A percentile compares a stretch with the other conserved stretches of the same genome.
These are phyloP conservation scores for Ilex aquifolium DNA, from an alignment of 257 asterid genomes.

Conservation along the genomic window DNA sequence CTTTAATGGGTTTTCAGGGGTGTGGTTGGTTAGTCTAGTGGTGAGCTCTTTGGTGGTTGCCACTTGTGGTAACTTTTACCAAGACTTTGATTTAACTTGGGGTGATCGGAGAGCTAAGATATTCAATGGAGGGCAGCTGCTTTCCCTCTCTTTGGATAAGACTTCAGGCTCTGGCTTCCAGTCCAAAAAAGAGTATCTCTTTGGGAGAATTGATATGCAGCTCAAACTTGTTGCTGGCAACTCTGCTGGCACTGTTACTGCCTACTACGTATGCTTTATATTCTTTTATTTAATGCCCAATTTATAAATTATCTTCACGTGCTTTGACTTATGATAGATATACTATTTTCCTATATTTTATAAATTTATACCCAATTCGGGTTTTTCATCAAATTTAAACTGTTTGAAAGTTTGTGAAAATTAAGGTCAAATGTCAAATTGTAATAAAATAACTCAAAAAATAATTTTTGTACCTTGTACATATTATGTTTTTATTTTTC, in stretches of 20 bases:
- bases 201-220: constrained; percentile 63
- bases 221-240: constrained; percentile 63
- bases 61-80: constrained; percentile 34
- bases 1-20: constrained; percentile 7
- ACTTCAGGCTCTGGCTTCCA: constrained; percentile 56
- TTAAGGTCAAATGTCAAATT: too few species aligned
- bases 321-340: too few species aligned
- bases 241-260: constrained; percentile 69
- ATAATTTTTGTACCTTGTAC: too few species aligned
- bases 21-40: constrained; percentile 13
- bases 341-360: too few species aligned
- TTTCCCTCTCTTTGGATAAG: constrained; percentile 51
- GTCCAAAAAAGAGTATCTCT: constrained; percentile 50
- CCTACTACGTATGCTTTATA: constrained; percentile 41
- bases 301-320: too few species aligned
- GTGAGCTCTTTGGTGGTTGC: constrained; percentile 18
- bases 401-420: too few species aligned
- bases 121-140: constrained; percentile 41
- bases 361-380: too few species aligned
- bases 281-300: too few species aligned
- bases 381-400: too few species aligned
- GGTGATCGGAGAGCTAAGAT: constrained; percentile 48
- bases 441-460: too few species aligned
- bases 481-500: too few species aligned
- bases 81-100: constrained; percentile 52